phyloP scores from a whole-genome alignment of 2,329 filamentous ascomycete species.

The Botrytis pseudocinerea region DNA sequence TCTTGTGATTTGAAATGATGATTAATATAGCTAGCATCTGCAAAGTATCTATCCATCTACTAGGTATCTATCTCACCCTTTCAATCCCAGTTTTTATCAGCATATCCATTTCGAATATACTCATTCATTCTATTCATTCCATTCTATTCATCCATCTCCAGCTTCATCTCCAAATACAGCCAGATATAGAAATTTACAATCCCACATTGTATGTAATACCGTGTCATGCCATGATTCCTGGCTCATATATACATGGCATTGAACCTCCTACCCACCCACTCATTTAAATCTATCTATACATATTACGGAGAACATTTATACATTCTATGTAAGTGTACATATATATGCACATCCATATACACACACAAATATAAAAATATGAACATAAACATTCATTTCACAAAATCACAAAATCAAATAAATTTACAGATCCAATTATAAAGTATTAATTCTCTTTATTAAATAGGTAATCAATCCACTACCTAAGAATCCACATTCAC shows the following conservation, averaged over 20 bases:
- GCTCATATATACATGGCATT: too few relatives aligned
- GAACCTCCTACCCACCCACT: too few relatives aligned
- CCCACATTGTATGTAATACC: too few relatives aligned
- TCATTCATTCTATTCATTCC: too few relatives aligned
- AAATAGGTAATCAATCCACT: neutral
- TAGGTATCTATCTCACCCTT: neutral
- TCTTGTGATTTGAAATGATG: neutral
- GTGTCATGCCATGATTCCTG: too few relatives aligned
- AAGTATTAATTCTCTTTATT: conserved; percentile 5
- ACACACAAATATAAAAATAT: too few relatives aligned
- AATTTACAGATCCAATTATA: neutral
- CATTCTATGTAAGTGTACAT: too few relatives aligned
- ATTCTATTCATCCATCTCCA: too few relatives aligned
- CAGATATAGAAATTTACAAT: too few relatives aligned
- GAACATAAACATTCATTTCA: neutral
- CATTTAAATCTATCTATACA: neutral
- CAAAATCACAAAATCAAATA: neutral
- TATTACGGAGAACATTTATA: neutral
- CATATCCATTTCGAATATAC: neutral
- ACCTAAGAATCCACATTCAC: neutral
- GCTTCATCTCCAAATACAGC: too few relatives aligned
- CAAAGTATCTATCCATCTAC: neutral
- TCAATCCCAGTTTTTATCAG: neutral
- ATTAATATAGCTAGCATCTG: neutral
- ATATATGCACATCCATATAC: too few relatives aligned